Base-by-base conservation (phyloP, 768 basidiomycete genomes). In the Thelephora ganbajun region DNA sequence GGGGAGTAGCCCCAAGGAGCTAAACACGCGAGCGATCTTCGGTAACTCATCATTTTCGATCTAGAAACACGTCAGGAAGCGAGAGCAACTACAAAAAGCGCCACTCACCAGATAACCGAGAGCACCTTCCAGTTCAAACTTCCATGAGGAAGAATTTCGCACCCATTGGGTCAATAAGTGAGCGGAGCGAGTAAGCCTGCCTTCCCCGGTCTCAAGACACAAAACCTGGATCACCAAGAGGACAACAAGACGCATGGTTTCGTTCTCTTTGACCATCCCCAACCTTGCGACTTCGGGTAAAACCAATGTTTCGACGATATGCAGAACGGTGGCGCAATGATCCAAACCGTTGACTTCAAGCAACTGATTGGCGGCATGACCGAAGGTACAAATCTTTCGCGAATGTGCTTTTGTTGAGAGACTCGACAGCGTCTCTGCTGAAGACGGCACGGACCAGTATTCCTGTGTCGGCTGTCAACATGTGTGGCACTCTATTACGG, bases 261-360 rank as follows among this genome's bases (percentile, higher is more conserved):
- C 71, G 50, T 45, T 35, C 1, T 57, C 53, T 33, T 57, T 58
- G 22, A 56, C 50, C 33, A 54, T 57, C n/a, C 53, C 50, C 43
- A 80, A 55, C 3, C 59, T 58, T 13, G 69, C 66, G 1, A 73
- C 59, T 51, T 76, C 74, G 3, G 72, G 72, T 3, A 81, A 60
- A 18, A 76, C 62, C 26, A 70, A 68, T 13, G 61, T 69, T 35
- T 71, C 66, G 9, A 79, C 50, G 5, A 74, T 20, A 4, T 54
- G 50, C 7, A 69, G 57, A 13, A 72, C 59, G 33, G 61, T 53
- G 13, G 60, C 56, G 1, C 58, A 61, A 47, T 70, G 62, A 11
- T 37, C 47, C 1, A 48, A 45, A 5, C 50, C 46, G 11, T 51
- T 46, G 3, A 47, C 16, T 23, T 56, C 52, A 5, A 69, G 54